Percentiles rank a stretch among this genome's conserved stretches.
These are phyloP conservation scores for Ascochyta clinopodiicola DNA, from an alignment of 2,329 filamentous ascomycete species.

Conservation along the genomic window DNA sequence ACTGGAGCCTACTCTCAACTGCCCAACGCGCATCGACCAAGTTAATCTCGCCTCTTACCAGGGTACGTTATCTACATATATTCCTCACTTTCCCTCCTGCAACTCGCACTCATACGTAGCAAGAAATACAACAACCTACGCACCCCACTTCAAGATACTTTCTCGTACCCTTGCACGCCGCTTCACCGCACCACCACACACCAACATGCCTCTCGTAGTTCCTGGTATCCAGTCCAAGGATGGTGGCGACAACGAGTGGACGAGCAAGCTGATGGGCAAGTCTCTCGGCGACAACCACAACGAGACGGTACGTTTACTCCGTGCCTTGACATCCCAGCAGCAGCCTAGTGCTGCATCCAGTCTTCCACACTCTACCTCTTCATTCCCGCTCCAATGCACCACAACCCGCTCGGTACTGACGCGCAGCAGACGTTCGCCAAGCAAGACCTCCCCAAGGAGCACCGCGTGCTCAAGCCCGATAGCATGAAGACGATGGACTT, in stretches of 20 bases:
- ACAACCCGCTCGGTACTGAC: not conserved
- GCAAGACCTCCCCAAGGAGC: slow-evolving; percentile 55
- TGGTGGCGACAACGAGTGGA: slow-evolving; percentile 51
- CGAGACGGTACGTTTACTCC: slow-evolving; percentile 49
- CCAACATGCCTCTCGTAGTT: slow-evolving; percentile 59
- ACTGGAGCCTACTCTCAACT: slow-evolving; percentile 24
- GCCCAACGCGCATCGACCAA: slow-evolving; percentile 21
- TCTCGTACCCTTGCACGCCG: slow-evolving; percentile 2
- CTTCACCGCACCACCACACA: slow-evolving; percentile 2
- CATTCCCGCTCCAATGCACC: not conserved
- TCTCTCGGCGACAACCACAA: slow-evolving; percentile 57
- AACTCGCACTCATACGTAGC: not conserved
- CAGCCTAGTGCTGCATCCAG: too few species aligned
- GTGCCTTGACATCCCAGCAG: too few species aligned
- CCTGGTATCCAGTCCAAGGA: slow-evolving; percentile 53
- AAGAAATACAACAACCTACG: not conserved
- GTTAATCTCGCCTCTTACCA: slow-evolving; percentile 18
- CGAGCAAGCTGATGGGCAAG: slow-evolving; percentile 59
- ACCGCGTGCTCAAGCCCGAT: slow-evolving; percentile 56
- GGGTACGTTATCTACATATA: slow-evolving; percentile 24
- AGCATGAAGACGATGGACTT: slow-evolving; percentile 56
- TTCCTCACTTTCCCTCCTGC: not conserved
- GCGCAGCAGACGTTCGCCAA: slow-evolving; percentile 58
- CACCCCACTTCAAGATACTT: not conserved
- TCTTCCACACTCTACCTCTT: not conserved